Percentiles rank a stretch among this genome's conserved stretches.
phyloP scores from a whole-genome alignment of 129 eudicot species.

The Helianthus tuberosus region DNA sequence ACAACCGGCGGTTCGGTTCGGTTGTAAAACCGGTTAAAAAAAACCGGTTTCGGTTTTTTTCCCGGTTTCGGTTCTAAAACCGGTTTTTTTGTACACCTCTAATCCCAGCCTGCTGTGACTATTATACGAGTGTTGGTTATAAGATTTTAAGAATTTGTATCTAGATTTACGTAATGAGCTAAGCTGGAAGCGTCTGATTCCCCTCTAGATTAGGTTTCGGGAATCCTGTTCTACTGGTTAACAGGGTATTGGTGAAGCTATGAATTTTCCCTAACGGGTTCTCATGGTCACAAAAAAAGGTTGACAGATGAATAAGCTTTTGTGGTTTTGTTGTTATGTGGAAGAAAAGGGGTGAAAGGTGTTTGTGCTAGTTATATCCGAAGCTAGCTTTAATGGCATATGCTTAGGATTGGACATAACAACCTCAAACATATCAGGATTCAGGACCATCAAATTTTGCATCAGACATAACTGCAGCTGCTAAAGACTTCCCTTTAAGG shows the following conservation, averaged over 20 bases:
- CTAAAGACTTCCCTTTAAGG: conserved; percentile 89
- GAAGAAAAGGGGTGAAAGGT: conserved; percentile 12
- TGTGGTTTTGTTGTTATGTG: background rate
- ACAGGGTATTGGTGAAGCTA: too few species aligned
- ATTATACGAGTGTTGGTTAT: conserved; percentile 63
- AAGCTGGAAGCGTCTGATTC: conserved; percentile 35
- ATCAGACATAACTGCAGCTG: conserved; percentile 95
- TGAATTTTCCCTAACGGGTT: too few species aligned
- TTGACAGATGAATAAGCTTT: too few species aligned
- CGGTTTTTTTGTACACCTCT: too few species aligned
- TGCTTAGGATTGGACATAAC: conserved; percentile 97
- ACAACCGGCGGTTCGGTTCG: too few species aligned
- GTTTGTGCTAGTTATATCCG: conserved; percentile 65
- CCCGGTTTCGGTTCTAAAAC: too few species aligned
- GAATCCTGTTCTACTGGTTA: too few species aligned
- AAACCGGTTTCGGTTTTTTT: too few species aligned
- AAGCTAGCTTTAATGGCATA: conserved; percentile 96
- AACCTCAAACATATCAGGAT: conserved; percentile 94
- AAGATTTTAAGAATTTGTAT: conserved; percentile 65
- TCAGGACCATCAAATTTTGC: conserved; percentile 98
- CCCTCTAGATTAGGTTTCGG: too few species aligned
- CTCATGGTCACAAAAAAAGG: too few species aligned
- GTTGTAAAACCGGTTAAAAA: too few species aligned
- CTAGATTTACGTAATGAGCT: conserved; percentile 57
- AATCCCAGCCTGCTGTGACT: conserved; percentile 87